Evolutionary conservation across 2,329 filamentous ascomycete species (phyloP).

Genomic region (Ophiostoma perfectum): DNA sequence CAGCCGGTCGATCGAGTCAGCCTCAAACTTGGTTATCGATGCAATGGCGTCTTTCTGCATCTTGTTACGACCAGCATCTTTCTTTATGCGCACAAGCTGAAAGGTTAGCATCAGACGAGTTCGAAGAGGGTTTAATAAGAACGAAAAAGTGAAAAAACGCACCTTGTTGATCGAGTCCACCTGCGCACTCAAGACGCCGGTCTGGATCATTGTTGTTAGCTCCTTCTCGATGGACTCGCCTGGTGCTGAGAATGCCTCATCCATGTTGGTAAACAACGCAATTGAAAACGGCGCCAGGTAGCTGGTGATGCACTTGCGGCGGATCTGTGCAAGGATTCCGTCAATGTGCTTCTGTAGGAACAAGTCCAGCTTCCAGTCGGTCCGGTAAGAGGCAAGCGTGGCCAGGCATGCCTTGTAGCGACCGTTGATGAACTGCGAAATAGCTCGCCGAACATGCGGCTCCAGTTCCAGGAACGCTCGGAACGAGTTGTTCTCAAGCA

Average conservation of each 20-base stretch:
- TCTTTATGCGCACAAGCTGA: conserved; percentile 66
- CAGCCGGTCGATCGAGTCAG: conserved; percentile 68
- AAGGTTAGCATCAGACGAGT: background rate
- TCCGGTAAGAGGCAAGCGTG: conserved; percentile 72
- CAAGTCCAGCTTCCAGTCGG: conserved; percentile 86
- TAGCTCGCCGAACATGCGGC: conserved; percentile 86
- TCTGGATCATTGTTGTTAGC: conserved; percentile 70
- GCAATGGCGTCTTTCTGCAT: conserved; percentile 67
- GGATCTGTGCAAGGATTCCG: conserved; percentile 66
- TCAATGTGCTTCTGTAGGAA: conserved; percentile 72
- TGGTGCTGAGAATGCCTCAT: conserved; percentile 63
- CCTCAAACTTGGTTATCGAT: conserved; percentile 65
- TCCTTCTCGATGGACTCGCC: conserved; percentile 65
- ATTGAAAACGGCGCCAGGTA: conserved; percentile 88
- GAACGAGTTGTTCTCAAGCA: conserved; percentile 77
- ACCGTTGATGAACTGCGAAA: conserved; percentile 81
- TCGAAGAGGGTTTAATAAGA: background rate
- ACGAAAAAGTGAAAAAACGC: conserved; percentile 27
- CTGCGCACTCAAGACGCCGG: conserved; percentile 65
- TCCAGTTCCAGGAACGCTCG: conserved; percentile 86
- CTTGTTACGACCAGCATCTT: conserved; percentile 58
- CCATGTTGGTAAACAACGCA: conserved; percentile 75
- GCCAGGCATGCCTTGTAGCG: conserved; percentile 81
- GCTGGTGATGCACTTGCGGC: conserved; percentile 87
- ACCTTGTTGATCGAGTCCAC: conserved; percentile 79